Evolutionary conservation across 2,329 filamentous ascomycete species (phyloP).

Genomic region (Xylariomycetidae sp.): DNA sequence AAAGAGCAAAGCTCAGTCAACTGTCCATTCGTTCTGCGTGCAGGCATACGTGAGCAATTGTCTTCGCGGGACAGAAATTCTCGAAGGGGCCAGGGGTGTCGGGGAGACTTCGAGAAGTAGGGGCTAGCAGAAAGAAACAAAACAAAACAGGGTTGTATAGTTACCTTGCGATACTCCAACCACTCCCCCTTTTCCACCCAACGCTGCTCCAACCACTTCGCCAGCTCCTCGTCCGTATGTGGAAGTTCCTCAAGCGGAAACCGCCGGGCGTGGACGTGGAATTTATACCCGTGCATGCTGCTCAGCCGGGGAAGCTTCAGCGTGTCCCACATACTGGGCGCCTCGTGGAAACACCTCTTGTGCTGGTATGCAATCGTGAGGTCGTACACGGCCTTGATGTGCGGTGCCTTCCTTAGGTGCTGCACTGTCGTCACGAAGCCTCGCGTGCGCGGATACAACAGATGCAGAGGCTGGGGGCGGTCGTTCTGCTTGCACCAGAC

Average conservation of each 20-base stretch:
- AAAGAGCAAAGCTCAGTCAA: no score
- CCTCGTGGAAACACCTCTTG: constrained; percentile 36
- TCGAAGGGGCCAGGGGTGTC: no score
- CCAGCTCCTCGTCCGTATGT: constrained; percentile 41
- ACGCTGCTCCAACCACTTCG: constrained; percentile 47
- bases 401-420: constrained; percentile 45
- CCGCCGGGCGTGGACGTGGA: constrained; percentile 45
- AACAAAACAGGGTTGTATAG: no score
- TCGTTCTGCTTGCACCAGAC: constrained; percentile 47
- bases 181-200: constrained; percentile 51
- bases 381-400: constrained; percentile 52
- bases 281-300: constrained; percentile 35
- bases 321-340: constrained; percentile 50
- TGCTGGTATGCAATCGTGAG: constrained; percentile 50
- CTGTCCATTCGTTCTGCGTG: no score
- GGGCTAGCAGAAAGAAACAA: no score
- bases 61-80: no score
- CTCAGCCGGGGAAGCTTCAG: constrained; percentile 38
- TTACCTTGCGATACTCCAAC: constrained; percentile 40
- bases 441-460: constrained; percentile 56
- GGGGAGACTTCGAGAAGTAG: no score
- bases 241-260: constrained; percentile 46
- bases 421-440: constrained; percentile 57
- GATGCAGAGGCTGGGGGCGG: constrained; percentile 49
- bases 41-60: no score